phyloP scores from a whole-genome alignment of 2,329 filamentous ascomycete genomes.

The Trichophyton rubrum region DNA sequence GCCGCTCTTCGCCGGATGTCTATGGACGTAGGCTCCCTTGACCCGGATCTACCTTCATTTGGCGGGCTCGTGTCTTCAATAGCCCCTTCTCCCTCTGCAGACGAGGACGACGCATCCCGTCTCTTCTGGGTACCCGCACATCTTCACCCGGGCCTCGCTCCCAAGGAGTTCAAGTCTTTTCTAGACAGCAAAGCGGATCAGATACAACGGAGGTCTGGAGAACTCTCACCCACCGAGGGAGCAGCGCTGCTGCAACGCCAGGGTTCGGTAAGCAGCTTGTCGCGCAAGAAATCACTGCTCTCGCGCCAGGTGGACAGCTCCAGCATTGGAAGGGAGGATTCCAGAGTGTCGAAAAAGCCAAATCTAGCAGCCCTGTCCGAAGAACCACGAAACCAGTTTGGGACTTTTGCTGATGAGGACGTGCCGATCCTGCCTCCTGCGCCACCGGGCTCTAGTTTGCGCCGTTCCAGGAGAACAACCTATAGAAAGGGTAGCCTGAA shows the following conservation, averaged over 20 bases:
- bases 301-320: conserved; percentile 78
- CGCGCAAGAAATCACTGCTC: conserved; percentile 89
- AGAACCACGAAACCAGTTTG: conserved; percentile 8
- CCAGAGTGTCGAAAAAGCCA: conserved; percentile 5
- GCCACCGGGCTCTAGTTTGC: conserved; percentile 62
- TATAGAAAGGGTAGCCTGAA: conserved; percentile 81
- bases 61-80: conserved; percentile 31
- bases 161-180: conserved; percentile 93
- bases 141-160: conserved; percentile 86
- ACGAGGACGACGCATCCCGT: conserved; percentile 77
- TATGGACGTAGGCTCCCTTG: conserved; percentile 65
- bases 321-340: conserved; percentile 23
- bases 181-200: conserved; percentile 85
- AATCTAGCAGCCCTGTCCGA: conserved; percentile 12
- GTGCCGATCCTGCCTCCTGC: conserved; percentile 72
- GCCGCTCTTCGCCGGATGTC: conserved; percentile 85
- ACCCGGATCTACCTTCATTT: conserved; percentile 43
- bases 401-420: conserved; percentile 44
- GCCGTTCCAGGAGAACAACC: conserved; percentile 81
- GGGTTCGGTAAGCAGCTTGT: conserved; percentile 47
- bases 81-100: conserved; percentile 36
- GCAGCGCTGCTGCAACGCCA: conserved; percentile 41
- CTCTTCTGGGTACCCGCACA: conserved; percentile 93
- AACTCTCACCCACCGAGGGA: conserved; percentile 50
- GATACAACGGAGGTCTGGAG: conserved; percentile 72